Evolutionary conservation across 768 basidiomycete species (phyloP), one percentile per base, ranked within the genome.

Genomic region (Rhizopogon salebrosus): DNA sequence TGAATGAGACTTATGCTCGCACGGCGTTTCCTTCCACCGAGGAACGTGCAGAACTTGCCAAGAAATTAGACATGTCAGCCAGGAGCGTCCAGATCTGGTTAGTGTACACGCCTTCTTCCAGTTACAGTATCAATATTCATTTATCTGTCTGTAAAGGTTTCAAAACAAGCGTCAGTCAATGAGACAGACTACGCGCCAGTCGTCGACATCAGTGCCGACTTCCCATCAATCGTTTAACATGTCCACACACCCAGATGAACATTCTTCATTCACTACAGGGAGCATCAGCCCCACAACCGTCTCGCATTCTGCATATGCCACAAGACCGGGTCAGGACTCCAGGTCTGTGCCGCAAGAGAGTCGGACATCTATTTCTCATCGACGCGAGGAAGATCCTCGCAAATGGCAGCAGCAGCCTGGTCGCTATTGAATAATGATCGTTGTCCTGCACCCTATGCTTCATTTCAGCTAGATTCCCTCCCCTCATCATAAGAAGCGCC

Each of bases 11-110:
- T 0, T 92, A 90, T 65, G 75, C 73, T 57, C 80, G 89, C 54
- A 92, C 90, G 3, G 89, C 90, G 16, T 92, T 92, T 61, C 90
- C 90, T 20, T 89, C 90, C 13, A 92, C 90, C 9, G 89, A 91
- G 66, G 90, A 92, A 66, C 82, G 90, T n/a, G 75, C 80, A 35
- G 82, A 81, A 29, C 70, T 92, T 45, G 89, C 90, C 13, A 87
- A 83, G 57, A 74, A 80, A 59, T 73, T 92, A 55, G 88, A 87
- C 58, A 92, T 92, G 90, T 83, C 87, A 42, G 80, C 90, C 37
- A 73, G 90, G 57, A 89, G 87, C 58, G 90, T 92, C 53, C 90
- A 92, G 66, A 92, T 92, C 52, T 92, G 90, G 90, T 90, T 65
- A 60, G 74, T 60, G 49, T 20, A 45, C 38, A 43, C 45, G 46